These are phyloP conservation scores for Aspergillus novofumigatus DNA, from an alignment of 2,329 filamentous ascomycete genomes.

Conservation along the genomic window DNA sequence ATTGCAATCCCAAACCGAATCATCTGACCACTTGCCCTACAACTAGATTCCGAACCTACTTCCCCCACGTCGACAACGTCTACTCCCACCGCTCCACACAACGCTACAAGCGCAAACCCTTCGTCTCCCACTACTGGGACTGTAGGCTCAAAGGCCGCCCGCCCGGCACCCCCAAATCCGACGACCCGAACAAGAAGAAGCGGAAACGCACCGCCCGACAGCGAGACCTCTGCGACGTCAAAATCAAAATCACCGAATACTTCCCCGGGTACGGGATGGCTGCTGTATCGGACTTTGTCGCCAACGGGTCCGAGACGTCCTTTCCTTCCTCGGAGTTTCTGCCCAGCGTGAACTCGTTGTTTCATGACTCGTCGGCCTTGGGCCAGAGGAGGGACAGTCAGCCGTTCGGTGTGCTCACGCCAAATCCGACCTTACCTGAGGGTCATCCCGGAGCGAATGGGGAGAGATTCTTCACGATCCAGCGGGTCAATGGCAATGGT, in stretches of 20 bases:
- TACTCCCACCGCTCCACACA: constrained; percentile 82
- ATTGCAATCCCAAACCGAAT: background rate
- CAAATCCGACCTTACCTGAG: constrained; percentile 37
- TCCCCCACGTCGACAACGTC: constrained; percentile 78
- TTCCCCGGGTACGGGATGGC: constrained; percentile 50
- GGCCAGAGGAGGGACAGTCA: constrained; percentile 14
- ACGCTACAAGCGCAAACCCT: constrained; percentile 75
- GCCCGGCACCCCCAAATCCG: constrained; percentile 72
- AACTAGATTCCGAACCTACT: constrained; percentile 70
- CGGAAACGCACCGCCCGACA: constrained; percentile 71
- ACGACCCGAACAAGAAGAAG: constrained; percentile 78
- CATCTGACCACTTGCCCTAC: background rate
- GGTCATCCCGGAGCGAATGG: constrained; percentile 47
- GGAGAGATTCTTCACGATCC: constrained; percentile 67
- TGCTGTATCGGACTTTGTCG: constrained; percentile 14
- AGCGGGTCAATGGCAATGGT: constrained; percentile 72
- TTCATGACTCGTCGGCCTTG: constrained; percentile 10
- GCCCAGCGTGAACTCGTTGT: constrained; percentile 22
- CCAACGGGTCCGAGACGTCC: constrained; percentile 16
- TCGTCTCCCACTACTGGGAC: constrained; percentile 80
- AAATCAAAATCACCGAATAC: constrained; percentile 82
- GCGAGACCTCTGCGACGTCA: constrained; percentile 77
- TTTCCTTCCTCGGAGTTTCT: constrained; percentile 18
- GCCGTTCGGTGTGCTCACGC: constrained; percentile 43
- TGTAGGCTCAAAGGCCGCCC: constrained; percentile 76